Percentiles rank a stretch among this genome's conserved stretches.
Conservation (phyloP, 2,329 filamentous ascomycete species). For the Colletotrichum costaricense region DNA sequence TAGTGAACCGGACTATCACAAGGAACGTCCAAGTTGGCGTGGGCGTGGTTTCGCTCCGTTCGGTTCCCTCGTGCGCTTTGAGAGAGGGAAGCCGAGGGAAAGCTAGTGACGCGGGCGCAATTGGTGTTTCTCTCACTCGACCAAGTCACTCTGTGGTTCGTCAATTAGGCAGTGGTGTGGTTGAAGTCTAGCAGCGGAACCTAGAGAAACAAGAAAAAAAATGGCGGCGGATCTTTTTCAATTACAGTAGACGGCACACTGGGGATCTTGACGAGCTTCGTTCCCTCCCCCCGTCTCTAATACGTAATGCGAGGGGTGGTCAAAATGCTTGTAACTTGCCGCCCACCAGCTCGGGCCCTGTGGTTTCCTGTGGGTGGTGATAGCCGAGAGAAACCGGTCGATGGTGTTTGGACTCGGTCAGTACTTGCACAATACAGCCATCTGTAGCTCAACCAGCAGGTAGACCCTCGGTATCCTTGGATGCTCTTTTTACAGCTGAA, state of each 20-base stretch:
- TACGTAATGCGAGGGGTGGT: slow-evolving; percentile 31
- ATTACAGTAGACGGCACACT: not conserved
- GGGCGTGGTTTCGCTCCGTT: not conserved
- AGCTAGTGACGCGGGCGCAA: slow-evolving; percentile 4
- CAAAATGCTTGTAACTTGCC: slow-evolving; percentile 9
- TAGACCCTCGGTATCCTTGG: slow-evolving; percentile 11
- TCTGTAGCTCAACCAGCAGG: rapidly evolving
- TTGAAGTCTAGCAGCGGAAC: not conserved
- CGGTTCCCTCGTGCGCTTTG: not conserved
- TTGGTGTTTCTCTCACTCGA: not conserved
- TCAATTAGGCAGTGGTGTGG: slow-evolving; percentile 1
- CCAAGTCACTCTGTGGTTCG: not conserved
- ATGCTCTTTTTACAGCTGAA: slow-evolving; percentile 30
- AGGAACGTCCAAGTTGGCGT: not conserved
- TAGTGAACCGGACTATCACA: not conserved
- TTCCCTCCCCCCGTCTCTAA: slow-evolving; percentile 4
- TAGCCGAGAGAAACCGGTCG: slow-evolving; percentile 37
- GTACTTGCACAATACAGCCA: not conserved
- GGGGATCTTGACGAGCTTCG: not conserved
- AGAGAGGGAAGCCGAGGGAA: not conserved
- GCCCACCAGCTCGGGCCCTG: slow-evolving; percentile 28
- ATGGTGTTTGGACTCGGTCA: not conserved
- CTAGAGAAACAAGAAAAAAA: not conserved
- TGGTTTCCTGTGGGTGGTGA: slow-evolving; percentile 27
- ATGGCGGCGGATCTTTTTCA: slow-evolving; percentile 16